Evolutionary conservation across 495 filamentous ascomycete genomes (phyloP).

Genomic region (Umbilicaria muhlenbergii): DNA sequence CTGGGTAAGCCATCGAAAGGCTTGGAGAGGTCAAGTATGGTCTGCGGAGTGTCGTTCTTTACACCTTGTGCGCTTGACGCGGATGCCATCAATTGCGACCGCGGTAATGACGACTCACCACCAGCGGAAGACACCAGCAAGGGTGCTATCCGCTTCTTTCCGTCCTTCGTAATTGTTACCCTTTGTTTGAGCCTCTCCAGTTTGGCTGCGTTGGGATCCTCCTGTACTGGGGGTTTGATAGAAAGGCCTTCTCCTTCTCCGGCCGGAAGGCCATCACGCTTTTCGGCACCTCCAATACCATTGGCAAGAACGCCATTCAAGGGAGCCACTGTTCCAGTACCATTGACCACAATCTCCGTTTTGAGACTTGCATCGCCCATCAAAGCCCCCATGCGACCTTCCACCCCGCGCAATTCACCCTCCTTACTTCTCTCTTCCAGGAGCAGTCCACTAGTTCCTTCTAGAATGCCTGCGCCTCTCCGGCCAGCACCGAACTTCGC

Average conservation of each 20-base stretch:
- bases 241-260: conserved; percentile 7
- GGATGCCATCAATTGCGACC: conserved; percentile 65
- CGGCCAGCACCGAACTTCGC: conserved; percentile 83
- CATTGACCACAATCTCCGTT: conserved; percentile 25
- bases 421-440: conserved; percentile 87
- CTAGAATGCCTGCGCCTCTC: conserved; percentile 72
- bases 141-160: conserved; percentile 88
- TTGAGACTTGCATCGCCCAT: conserved; percentile 62
- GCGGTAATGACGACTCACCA: conserved; percentile 74
- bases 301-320: conserved; percentile 9
- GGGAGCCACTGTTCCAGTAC: conserved; percentile 19
- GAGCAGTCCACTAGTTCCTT: conserved; percentile 72
- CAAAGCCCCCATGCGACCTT: conserved; percentile 90
- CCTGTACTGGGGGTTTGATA: conserved; percentile 34
- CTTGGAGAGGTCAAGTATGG: conserved; percentile 79
- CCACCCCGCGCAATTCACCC: conserved; percentile 71
- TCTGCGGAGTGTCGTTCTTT: conserved; percentile 61
- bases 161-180: conserved; percentile 90
- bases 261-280: conserved; percentile 6
- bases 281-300: background rate
- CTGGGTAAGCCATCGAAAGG: conserved; percentile 88
- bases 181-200: conserved; percentile 73
- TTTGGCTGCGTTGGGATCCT: conserved; percentile 47
- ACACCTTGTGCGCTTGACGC: conserved; percentile 37
- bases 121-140: conserved; percentile 74